Base-by-base conservation (phyloP, 352 stramenopile species). In the Albugo candida region DNA sequence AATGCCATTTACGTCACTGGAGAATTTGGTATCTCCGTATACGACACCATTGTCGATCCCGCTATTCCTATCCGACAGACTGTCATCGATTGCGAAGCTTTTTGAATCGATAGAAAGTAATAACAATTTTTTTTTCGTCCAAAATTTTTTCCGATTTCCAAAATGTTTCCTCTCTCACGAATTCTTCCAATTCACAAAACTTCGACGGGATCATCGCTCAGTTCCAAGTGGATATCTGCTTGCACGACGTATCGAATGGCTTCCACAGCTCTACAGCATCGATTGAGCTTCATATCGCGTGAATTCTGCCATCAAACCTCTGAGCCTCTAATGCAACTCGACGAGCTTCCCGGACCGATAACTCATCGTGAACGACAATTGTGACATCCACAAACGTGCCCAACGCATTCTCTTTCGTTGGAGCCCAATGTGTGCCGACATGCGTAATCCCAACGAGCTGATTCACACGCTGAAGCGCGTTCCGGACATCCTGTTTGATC, bases 141-240 rank as follows among this genome's bases (percentile, higher is more conserved):
- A 10, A 8, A 10, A 8, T 31, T 31, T 31, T 31, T 31, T 10
- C 3, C 24, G n/a, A n/a, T n/a, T n/a, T n/a, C n/a, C n/a, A n/a
- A n/a, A n/a, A n/a, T n/a, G n/a, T n/a, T n/a, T n/a, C n/a, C n/a
- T n/a, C n/a, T n/a, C n/a, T n/a, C n/a, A n/a, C n/a, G n/a, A n/a
- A n/a, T n/a, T n/a, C n/a, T n/a, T n/a, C n/a, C n/a, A n/a, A n/a
- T n/a, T n/a, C n/a, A n/a, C 24, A 31, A 31, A 31, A 31, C 8
- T 8, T 31, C 24, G 24, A 31, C 8, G 24, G 24, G 24, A 31
- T 67, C 63, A 45, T 85, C 73, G 31, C 67, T 64, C 5, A 89
- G 65, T 51, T 89, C 76, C n/a, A 89, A 47, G 48, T 89, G 76
- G 42, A 89, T 85, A 41, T 89, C 76, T 2, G 76, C 76, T 45